Evolutionary conservation across 371 early-diverging fungal species (phyloP).

Genomic region (Mucor circinelloides): DNA sequence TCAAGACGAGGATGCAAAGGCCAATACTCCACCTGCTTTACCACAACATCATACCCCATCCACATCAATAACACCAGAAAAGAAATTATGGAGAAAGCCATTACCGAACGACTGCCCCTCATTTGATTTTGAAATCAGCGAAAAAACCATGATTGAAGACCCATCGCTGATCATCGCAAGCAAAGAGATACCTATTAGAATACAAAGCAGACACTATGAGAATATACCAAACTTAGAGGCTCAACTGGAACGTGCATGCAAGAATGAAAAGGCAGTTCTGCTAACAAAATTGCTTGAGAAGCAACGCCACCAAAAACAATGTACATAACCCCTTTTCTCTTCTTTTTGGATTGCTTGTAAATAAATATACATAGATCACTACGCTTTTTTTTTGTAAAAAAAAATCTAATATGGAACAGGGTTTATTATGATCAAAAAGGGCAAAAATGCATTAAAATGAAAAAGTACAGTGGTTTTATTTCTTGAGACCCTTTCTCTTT

Average conservation of each 20-base stretch:
- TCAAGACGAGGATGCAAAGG: background rate
- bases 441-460: background rate
- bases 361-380: background rate
- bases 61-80: background rate
- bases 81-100: conserved; percentile 23
- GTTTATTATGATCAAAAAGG: background rate
- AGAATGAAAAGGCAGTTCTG: conserved; percentile 11
- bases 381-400: background rate
- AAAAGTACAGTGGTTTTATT: conserved; percentile 2
- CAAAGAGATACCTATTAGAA: conserved; percentile 18
- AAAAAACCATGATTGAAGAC: background rate
- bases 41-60: background rate
- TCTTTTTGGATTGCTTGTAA: background rate
- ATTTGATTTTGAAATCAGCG: conserved; percentile 16
- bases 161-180: background rate
- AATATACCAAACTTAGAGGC: conserved; percentile 16
- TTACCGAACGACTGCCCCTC: conserved; percentile 16
- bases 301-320: background rate
- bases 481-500: conserved; percentile 19
- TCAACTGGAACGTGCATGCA: conserved; percentile 16
- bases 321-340: conserved; percentile 10
- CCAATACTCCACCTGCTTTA: background rate
- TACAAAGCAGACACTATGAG: conserved; percentile 21
- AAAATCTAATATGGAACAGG: conserved; percentile 6
- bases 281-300: conserved; percentile 16